phyloP scores from a whole-genome alignment of 805 yeast species.

The Cyberlindnera meyerae region DNA sequence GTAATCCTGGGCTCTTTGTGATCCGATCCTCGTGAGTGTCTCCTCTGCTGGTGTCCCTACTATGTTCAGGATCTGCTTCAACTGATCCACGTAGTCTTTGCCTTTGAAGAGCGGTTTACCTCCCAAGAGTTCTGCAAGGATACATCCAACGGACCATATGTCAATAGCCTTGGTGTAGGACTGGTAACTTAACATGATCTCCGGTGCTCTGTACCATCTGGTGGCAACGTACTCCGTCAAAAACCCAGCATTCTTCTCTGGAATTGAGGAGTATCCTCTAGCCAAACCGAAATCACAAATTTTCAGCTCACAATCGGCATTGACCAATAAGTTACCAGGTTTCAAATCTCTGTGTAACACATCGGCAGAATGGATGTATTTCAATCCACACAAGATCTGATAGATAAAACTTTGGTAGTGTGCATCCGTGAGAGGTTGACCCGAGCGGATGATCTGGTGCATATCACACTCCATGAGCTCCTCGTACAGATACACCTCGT shows the following conservation, averaged over 20 bases:
- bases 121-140: constrained; percentile 87
- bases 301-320: constrained; percentile 94
- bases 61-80: constrained; percentile 78
- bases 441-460: constrained; percentile 94
- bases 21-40: constrained; percentile 66
- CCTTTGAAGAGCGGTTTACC: constrained; percentile 93
- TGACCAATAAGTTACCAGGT: constrained; percentile 88
- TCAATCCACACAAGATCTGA: constrained; percentile 86
- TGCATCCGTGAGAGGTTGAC: constrained; percentile 89
- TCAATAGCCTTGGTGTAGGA: constrained; percentile 96
- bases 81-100: constrained; percentile 91
- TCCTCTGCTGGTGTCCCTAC: constrained; percentile 89
- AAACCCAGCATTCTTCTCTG: constrained; percentile 86
- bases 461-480: constrained; percentile 98
- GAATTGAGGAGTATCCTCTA: constrained; percentile 78
- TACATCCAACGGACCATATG: constrained; percentile 97
- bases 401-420: constrained; percentile 92
- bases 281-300: constrained; percentile 97
- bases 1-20: constrained; percentile 86
- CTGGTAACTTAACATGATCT: constrained; percentile 90
- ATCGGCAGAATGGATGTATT: constrained; percentile 86
- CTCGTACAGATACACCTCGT: constrained; percentile 89
- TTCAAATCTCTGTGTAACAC: constrained; percentile 92
- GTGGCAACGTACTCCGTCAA: constrained; percentile 98
- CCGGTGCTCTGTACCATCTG: constrained; percentile 98